phyloP scores from a whole-genome alignment of 2,329 filamentous ascomycete genomes.

The Arthrobotrys sinensis region DNA sequence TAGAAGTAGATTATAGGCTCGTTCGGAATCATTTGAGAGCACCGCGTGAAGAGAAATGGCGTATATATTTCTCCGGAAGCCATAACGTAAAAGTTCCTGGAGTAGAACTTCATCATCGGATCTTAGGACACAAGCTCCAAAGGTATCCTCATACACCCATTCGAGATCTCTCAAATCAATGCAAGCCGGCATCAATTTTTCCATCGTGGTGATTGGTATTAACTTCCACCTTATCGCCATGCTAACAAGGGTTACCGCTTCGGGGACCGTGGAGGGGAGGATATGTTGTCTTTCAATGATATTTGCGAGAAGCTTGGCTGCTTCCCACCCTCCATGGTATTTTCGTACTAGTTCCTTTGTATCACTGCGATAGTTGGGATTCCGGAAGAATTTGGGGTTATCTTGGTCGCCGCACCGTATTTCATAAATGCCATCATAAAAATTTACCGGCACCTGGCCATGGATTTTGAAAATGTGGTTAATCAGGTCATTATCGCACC shows the following conservation, averaged over 20 bases:
- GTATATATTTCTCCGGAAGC: background rate
- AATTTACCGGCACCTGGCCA: background rate
- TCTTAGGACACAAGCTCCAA: background rate
- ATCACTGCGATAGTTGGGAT: too few species aligned
- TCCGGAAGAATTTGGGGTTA: too few species aligned
- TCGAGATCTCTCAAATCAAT: background rate
- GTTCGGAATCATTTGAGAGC: background rate
- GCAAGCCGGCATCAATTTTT: background rate
- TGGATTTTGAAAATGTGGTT: background rate
- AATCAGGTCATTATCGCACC: conserved; percentile 15
- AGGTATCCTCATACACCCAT: background rate
- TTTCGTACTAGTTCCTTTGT: background rate
- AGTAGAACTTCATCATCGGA: background rate
- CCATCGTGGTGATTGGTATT: background rate
- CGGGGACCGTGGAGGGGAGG: background rate
- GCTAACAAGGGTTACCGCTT: conserved; percentile 1
- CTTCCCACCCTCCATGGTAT: background rate
- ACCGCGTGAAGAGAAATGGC: background rate
- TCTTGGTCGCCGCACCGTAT: too few species aligned
- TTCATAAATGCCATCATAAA: background rate
- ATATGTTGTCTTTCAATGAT: background rate
- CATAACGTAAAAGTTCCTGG: background rate
- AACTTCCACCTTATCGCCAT: background rate
- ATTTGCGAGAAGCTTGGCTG: background rate
- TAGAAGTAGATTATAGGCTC: background rate